phyloP scores from a whole-genome alignment of 2,329 filamentous ascomycete species.

The Claviceps pazoutovae region DNA sequence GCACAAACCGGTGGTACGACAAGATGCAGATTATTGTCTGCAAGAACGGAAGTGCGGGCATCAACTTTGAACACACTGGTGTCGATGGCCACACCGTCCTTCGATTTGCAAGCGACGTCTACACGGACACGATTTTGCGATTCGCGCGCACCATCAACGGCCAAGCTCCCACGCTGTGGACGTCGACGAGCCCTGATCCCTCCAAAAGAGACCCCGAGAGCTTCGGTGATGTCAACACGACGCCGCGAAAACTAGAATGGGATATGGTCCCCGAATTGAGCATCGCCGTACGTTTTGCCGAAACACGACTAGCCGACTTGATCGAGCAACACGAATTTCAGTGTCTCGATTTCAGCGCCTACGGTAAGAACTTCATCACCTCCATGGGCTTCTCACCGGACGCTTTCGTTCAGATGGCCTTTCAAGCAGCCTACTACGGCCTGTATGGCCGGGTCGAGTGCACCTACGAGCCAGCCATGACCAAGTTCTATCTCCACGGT shows the following conservation, averaged over 20 bases:
- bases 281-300: constrained; percentile 85
- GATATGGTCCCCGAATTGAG: constrained; percentile 87
- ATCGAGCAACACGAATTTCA: constrained; percentile 96
- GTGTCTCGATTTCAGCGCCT: constrained; percentile 75
- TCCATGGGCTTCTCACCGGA: constrained; percentile 94
- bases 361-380: constrained; percentile 96
- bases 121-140: constrained; percentile 92
- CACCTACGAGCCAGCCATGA: constrained; percentile 97
- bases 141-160: constrained; percentile 95
- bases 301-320: constrained; percentile 83
- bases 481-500: constrained; percentile 83
- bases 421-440: constrained; percentile 95
- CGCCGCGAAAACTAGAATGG: constrained; percentile 93
- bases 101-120: constrained; percentile 89
- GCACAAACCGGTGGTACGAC: constrained; percentile 97
- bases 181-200: constrained; percentile 79
- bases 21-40: constrained; percentile 98
- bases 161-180: constrained; percentile 81
- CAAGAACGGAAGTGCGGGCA: constrained; percentile 94
- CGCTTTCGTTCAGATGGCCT: constrained; percentile 97
- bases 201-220: constrained; percentile 81
- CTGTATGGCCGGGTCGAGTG: constrained; percentile 88
- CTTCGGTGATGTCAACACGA: constrained; percentile 87
- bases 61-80: constrained; percentile 98
- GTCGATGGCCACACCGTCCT: constrained; percentile 96